Base-by-base conservation (phyloP, 2,329 filamentous ascomycete species). In the Neonectria coccinea region DNA sequence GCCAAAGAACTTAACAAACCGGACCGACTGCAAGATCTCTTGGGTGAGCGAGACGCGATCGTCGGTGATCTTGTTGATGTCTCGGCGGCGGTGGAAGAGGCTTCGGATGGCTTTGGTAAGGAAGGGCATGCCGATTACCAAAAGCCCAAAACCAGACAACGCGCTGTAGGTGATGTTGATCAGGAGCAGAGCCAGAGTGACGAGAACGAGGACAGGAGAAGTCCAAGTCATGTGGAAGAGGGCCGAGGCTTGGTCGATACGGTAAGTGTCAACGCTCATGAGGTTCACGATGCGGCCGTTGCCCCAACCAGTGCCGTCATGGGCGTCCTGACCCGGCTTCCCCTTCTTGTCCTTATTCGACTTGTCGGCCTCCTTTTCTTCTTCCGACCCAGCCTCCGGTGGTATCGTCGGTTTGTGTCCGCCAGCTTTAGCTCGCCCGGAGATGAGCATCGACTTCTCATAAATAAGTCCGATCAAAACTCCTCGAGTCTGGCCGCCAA, bases 1-100 rank as follows among this genome's bases (percentile, higher is more conserved):
- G 8, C 94, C 94, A 76, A 97, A 98, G 78, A 89, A 97, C 78
- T 98, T 98, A 80, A 98, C 95, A 74, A 98, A 97, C 27, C 94
- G 88, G 25, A 97, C 94, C 0, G 93, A 92, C 70, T 94, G 91
- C 14, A 98, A 75, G 56, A 98, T 97, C 76, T 98, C 95, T 76
- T 97, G 94, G 0, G 94, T 97, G 36, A 98, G 82, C 56, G 92
- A 92, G 8, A 98, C 94, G 67, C 95, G 89, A 79, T 97, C 92
- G 76, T 98, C 95, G 2, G 95, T 98, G 65, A 97, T 88, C 74
- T 94, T 94, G 84, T 97, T 98, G 83, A 98, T 97, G 31, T 79
- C 84, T 71, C 88, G 88, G 73, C 96, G 88, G 56, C 93, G 89
- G 16, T 81, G 81, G 78, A 97, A 93, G 16, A 98, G 83, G 56